phyloP scores from a whole-genome alignment of 148 eudicot genomes.

The Cornus controversa region DNA sequence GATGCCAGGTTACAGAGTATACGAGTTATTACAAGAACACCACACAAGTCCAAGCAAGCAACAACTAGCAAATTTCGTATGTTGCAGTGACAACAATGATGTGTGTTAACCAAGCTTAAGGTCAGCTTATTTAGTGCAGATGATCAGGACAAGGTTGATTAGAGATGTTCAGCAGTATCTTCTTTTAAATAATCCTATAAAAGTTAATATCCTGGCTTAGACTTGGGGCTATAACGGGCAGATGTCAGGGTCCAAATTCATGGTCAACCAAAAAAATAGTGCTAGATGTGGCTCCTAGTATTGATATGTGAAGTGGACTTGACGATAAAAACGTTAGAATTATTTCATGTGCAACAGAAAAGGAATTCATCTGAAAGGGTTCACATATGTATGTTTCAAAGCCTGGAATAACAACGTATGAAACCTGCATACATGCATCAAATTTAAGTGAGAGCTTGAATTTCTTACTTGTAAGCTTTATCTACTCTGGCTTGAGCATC shows the following conservation, averaged over 20 bases:
- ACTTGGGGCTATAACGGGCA: not conserved
- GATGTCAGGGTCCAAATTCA: not conserved
- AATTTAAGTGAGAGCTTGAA: not conserved
- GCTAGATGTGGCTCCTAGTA: not conserved
- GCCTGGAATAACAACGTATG: not conserved
- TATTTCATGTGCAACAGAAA: not conserved
- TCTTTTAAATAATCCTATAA: too few relatives aligned
- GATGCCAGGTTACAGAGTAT: not conserved
- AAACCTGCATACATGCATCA: not conserved
- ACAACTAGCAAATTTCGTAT: too few relatives aligned
- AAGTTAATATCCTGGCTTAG: too few relatives aligned
- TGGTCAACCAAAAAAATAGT: not conserved
- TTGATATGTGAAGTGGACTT: not conserved
- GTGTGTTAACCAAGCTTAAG: too few relatives aligned
- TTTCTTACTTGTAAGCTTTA: constrained; percentile 91
- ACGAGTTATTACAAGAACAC: not conserved
- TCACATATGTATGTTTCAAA: not conserved
- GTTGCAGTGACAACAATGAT: too few relatives aligned
- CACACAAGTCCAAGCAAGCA: too few relatives aligned
- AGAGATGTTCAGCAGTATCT: not conserved
- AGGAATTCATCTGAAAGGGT: not conserved
- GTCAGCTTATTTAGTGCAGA: too few relatives aligned
- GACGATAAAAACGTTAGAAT: too few relatives aligned
- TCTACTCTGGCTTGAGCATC: constrained; percentile 92
- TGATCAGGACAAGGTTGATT: too few relatives aligned